phyloP scores from a whole-genome alignment of 2,329 filamentous ascomycete genomes.

The Scopulariopsis brevicaulis region DNA sequence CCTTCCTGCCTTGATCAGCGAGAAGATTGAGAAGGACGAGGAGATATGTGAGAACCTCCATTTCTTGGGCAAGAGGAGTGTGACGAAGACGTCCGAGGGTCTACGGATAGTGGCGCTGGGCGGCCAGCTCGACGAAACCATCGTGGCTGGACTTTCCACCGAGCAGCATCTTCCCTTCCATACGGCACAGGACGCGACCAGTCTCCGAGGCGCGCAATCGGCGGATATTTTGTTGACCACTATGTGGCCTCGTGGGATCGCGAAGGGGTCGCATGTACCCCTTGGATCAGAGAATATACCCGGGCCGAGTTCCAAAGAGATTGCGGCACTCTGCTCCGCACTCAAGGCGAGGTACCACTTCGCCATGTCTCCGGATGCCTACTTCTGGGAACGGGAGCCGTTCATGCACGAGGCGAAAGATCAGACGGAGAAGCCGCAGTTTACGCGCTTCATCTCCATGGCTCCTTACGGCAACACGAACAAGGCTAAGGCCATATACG shows the following conservation, averaged over 20 bases:
- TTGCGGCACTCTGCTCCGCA: constrained; percentile 67
- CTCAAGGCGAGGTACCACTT: constrained; percentile 93
- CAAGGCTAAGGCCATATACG: constrained; percentile 75
- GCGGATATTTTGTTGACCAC: constrained; percentile 82
- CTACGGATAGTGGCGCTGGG: constrained; percentile 80
- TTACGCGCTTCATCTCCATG: constrained; percentile 87
- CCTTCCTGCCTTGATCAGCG: constrained; percentile 60
- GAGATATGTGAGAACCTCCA: constrained; percentile 83
- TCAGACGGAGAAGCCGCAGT: constrained; percentile 17
- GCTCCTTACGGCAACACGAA: constrained; percentile 63
- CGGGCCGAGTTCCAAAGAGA: constrained; percentile 40
- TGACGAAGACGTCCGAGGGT: constrained; percentile 82
- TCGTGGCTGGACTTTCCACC: constrained; percentile 51
- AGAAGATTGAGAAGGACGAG: constrained; percentile 62
- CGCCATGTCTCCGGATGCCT: constrained; percentile 49
- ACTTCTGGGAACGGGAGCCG: constrained; percentile 84
- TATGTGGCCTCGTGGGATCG: constrained; percentile 71
- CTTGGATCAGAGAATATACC: constrained; percentile 18
- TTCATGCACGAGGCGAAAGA: constrained; percentile 58
- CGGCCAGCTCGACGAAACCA: constrained; percentile 53
- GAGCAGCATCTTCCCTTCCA: constrained; percentile 71
- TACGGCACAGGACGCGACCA: constrained; percentile 63
- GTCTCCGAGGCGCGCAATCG: constrained; percentile 62
- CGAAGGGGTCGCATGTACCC: constrained; percentile 52
- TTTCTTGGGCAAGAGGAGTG: constrained; percentile 77